A percentile compares a stretch with the other conserved stretches of the same genome.
These are phyloP conservation scores for Omphalotus olearius DNA, from an alignment of 1,284 basidiomycete genomes.

Conservation along the genomic window DNA sequence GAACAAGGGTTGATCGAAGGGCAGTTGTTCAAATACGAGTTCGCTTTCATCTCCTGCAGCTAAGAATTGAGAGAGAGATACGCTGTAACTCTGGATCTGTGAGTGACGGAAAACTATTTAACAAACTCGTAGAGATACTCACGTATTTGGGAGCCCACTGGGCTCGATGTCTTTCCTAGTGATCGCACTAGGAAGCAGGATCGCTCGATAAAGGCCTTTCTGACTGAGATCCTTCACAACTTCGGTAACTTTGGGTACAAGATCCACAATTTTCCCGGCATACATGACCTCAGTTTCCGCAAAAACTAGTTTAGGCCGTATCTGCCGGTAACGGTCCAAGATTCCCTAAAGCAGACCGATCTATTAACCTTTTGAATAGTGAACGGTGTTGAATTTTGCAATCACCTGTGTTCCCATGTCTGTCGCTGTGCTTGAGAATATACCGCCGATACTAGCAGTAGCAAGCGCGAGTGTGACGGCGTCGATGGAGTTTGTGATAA, in stretches of 20 bases:
- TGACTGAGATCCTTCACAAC: conserved; percentile 44
- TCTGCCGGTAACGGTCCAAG: conserved; percentile 65
- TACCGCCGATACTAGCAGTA: conserved; percentile 56
- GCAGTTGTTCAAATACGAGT: conserved; percentile 64
- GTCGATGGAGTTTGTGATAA: conserved; percentile 56
- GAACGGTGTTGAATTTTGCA: background rate
- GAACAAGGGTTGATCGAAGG: conserved; percentile 82
- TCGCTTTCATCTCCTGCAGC: conserved; percentile 35
- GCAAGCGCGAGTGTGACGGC: conserved; percentile 59
- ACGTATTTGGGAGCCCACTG: conserved; percentile 35
- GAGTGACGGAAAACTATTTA: background rate
- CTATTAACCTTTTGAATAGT: background rate
- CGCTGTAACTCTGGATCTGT: conserved; percentile 23
- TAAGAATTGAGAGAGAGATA: conserved; percentile 47
- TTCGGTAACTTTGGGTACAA: conserved; percentile 47
- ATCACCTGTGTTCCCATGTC: conserved; percentile 63
- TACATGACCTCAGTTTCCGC: conserved; percentile 61
- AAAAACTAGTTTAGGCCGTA: conserved; percentile 62
- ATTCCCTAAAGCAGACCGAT: conserved; percentile 41
- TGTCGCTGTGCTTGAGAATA: conserved; percentile 64
- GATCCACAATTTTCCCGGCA: conserved; percentile 50
- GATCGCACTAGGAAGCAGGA: conserved; percentile 54
- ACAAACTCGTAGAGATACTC: conserved; percentile 6
- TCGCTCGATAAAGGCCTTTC: conserved; percentile 42
- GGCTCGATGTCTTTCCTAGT: conserved; percentile 30